Conservation (phyloP, 768 basidiomycete genomes). For the Panus rudis region DNA sequence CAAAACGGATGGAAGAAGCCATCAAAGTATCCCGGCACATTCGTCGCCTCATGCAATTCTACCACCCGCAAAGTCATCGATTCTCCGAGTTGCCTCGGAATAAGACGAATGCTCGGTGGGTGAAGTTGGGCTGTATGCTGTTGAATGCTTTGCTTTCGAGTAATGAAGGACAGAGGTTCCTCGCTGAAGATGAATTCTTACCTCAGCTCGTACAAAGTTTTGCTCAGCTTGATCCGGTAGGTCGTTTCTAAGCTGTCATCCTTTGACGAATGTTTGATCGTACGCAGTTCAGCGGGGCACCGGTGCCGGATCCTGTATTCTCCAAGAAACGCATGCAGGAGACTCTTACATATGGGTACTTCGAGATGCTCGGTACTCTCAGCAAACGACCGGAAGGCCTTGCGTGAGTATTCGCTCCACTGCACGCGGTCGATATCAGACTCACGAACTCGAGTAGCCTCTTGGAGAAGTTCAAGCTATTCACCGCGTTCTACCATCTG, state of each 20-base stretch:
- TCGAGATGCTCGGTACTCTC: constrained; percentile 91
- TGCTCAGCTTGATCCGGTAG: constrained; percentile 86
- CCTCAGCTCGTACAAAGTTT: constrained; percentile 81
- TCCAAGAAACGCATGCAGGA: constrained; percentile 76
- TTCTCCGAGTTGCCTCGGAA: constrained; percentile 73
- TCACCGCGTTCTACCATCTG: constrained; percentile 93
- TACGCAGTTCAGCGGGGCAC: constrained; percentile 59
- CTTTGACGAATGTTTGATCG: neutral
- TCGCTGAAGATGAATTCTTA: constrained; percentile 83
- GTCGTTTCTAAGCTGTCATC: constrained; percentile 17
- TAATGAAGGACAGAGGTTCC: constrained; percentile 76
- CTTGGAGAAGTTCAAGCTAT: constrained; percentile 86
- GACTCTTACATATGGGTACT: constrained; percentile 85
- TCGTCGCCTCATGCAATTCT: constrained; percentile 87
- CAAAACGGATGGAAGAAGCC: constrained; percentile 90
- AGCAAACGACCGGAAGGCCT: constrained; percentile 87
- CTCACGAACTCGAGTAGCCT: constrained; percentile 43
- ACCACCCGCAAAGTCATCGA: constrained; percentile 81
- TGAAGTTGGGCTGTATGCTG: constrained; percentile 75
- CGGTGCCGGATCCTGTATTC: constrained; percentile 75
- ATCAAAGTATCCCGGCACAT: constrained; percentile 87
- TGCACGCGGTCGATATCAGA: neutral
- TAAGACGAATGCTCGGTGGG: constrained; percentile 79
- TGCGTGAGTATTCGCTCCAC: constrained; percentile 47
- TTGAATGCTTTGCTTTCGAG: constrained; percentile 78